Conservation (phyloP, 345 rosid genomes). For the Hevea brasiliensis region DNA sequence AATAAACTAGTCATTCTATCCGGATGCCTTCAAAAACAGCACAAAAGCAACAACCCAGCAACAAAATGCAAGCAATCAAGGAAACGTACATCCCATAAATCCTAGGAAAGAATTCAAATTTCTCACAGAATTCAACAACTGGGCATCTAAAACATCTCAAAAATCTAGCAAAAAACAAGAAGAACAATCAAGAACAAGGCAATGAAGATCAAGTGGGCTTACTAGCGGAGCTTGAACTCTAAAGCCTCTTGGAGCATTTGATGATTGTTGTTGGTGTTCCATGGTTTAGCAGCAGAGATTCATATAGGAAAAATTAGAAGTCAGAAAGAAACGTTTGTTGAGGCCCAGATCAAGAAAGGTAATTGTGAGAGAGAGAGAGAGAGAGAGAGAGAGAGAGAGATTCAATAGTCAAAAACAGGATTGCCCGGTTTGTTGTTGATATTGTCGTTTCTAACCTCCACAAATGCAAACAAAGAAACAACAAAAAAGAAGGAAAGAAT, state of each 20-base stretch:
- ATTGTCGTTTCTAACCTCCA: not conserved
- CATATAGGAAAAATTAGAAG: not conserved
- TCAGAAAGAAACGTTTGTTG: not conserved
- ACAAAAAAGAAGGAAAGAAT: too few species aligned
- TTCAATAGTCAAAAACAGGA: not conserved
- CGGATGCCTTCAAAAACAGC: not conserved
- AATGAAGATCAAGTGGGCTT: slow-evolving; percentile 12
- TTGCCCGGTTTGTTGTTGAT: not conserved
- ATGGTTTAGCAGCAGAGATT: slow-evolving; percentile 9
- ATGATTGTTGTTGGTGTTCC: slow-evolving; percentile 7
- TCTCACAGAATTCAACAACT: slow-evolving; percentile 7
- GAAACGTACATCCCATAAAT: not conserved
- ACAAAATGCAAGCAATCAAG: slow-evolving; percentile 1
- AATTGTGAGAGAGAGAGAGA: not conserved
- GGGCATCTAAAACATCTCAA: not conserved
- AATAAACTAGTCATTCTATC: not conserved
- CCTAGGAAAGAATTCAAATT: not conserved
- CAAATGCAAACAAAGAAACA: not conserved
- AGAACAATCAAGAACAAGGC: not conserved
- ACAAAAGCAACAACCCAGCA: not conserved
- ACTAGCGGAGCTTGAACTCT: slow-evolving; percentile 26
- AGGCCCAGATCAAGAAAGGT: not conserved
- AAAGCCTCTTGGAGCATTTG: slow-evolving; percentile 23
- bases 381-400: not conserved
- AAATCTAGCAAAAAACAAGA: not conserved